These are phyloP conservation scores for sunflower (Helianthus annuus) DNA, from an alignment of 129 eudicot species.

Conservation along the genomic window DNA sequence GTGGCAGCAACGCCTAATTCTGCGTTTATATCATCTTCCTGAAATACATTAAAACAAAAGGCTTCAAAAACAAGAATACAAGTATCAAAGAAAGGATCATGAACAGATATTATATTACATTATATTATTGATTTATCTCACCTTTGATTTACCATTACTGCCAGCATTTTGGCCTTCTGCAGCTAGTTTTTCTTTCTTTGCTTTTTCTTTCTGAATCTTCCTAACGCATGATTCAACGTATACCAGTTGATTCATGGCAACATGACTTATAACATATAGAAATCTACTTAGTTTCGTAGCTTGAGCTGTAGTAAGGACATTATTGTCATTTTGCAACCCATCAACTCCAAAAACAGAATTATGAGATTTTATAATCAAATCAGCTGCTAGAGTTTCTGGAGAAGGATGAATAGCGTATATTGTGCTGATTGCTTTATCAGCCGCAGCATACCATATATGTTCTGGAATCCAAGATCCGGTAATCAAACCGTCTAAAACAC, in stretches of 20 bases:
- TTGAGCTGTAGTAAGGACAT: conserved; percentile 56
- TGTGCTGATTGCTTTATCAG: conserved; percentile 85
- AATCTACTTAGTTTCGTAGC: conserved; percentile 68
- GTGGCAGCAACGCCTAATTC: conserved; percentile 92
- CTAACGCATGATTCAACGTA: conserved; percentile 84
- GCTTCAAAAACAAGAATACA: conserved; percentile 7
- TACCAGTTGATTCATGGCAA: conserved; percentile 86
- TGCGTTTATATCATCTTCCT: conserved; percentile 83
- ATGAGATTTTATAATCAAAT: conserved; percentile 56
- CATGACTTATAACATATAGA: conserved; percentile 76
- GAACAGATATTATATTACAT: neutral
- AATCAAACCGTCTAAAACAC: conserved; percentile 63
- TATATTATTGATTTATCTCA: conserved; percentile 12
- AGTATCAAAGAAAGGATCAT: neutral
- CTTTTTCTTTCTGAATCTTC: conserved; percentile 76
- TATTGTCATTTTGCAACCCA: conserved; percentile 50
- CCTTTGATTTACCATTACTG: conserved; percentile 47
- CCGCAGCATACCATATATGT: conserved; percentile 89
- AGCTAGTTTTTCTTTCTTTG: conserved; percentile 67
- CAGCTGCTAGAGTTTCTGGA: conserved; percentile 84
- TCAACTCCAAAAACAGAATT: conserved; percentile 59
- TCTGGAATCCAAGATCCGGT: conserved; percentile 85
- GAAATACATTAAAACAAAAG: conserved; percentile 25
- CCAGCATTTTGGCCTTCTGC: conserved; percentile 45
- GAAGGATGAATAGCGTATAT: conserved; percentile 84